Base-by-base conservation (phyloP, 306 rosid species). In the Vicia villosa region DNA sequence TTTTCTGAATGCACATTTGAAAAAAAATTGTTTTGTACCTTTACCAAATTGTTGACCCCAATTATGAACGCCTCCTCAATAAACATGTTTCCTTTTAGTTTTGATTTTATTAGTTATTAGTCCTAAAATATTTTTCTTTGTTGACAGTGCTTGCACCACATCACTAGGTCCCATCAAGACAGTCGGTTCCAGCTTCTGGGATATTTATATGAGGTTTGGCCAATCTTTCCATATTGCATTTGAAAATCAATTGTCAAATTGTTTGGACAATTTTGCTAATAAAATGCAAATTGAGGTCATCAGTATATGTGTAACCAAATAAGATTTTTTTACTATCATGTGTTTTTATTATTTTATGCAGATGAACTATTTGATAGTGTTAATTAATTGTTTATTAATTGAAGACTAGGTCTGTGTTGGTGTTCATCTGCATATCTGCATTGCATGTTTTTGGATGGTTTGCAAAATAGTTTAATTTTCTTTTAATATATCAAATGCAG, bases 111-210 rank as follows among this genome's bases (percentile, higher is more conserved):
- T 71, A 19, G 61, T 55, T 42, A 30, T 32, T 46, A 30, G 66
- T 76, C 36, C 78, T 85, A 10, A 81, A 20, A 17, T 64, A 65
- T 68, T 73, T 73, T 55, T 54, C 64, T 63, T 55, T 80, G 69
- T 74, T 86, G 75, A 76, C 95, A 95, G 97, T 95, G 89, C 91
- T 91, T 81, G 89, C 87, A 59, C 86, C 96, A 74, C 85, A 69
- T 77, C 86, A 89, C 86, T 87, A 86, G 96, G 86, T 82, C 73
- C 56, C 57, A 50, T 80, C 80, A 82, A 79, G 86, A 83, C 83
- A 74, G 75, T 79, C 66, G 87, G 89, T 83, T 85, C 92, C 89
- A 82, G 95, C 95, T 78, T 70, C 70, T 66, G 70, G 75, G 86
- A 82, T 83, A 78, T 75, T 75, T 78, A 74, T 52, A 72, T 55